These are phyloP conservation scores for Flaveria floridana DNA, from an alignment of 140 eudicot species.

Conservation along the genomic window DNA sequence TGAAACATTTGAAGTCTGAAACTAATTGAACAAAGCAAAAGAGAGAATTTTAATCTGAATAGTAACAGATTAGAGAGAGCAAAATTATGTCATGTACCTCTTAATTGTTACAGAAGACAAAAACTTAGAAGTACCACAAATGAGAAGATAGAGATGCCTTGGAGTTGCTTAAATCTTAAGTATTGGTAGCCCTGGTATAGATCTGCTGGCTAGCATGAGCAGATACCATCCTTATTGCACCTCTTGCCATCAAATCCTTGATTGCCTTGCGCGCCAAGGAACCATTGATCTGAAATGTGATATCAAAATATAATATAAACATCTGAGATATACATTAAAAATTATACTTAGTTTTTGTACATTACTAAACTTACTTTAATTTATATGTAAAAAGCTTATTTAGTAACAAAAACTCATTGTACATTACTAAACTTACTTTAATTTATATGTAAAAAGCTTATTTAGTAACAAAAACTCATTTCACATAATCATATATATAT, in stretches of 20 bases:
- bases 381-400: too few relatives aligned
- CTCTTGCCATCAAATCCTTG: slow-evolving; percentile 54
- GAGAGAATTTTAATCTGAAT: neutral
- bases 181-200: slow-evolving; percentile 54
- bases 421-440: too few relatives aligned
- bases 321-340: neutral
- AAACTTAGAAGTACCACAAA: slow-evolving; percentile 6
- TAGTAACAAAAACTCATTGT: neutral
- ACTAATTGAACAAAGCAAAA: neutral
- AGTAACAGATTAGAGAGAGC: neutral
- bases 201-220: slow-evolving; percentile 56
- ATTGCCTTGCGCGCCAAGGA: slow-evolving; percentile 55
- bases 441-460: too few relatives aligned
- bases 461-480: neutral
- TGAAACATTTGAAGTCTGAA: neutral
- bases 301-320: neutral
- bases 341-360: too few relatives aligned
- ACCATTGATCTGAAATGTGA: slow-evolving; percentile 38
- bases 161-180: slow-evolving; percentile 15
- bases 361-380: too few relatives aligned
- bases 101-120: slow-evolving; percentile 2
- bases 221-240: slow-evolving; percentile 52
- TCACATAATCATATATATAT: too few relatives aligned
- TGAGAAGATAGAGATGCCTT: neutral
- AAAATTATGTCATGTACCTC: neutral